Evolutionary conservation across 2,329 filamentous ascomycete genomes (phyloP).

Genomic region (Lojkania enalia): DNA sequence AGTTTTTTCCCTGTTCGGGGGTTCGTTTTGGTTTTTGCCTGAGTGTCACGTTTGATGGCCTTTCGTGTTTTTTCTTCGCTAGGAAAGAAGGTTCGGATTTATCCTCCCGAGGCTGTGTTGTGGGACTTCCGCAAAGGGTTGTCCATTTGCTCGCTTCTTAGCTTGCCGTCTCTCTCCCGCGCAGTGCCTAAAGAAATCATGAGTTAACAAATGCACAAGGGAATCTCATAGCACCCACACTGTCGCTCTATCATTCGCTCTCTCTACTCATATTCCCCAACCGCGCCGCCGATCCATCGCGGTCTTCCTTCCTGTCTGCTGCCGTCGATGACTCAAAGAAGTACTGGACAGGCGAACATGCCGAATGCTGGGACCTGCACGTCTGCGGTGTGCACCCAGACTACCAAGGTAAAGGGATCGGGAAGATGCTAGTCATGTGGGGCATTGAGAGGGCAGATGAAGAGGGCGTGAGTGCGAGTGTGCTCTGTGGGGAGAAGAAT

Average conservation of each 20-base stretch:
- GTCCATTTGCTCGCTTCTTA: too few species aligned
- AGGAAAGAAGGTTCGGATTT: too few species aligned
- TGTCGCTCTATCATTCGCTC: constrained; percentile 17
- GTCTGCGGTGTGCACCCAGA: constrained; percentile 39
- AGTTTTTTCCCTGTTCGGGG: constrained; percentile 11
- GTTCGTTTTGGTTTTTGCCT: too few species aligned
- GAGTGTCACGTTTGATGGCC: too few species aligned
- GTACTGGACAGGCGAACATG: constrained; percentile 30
- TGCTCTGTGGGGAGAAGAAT: constrained; percentile 36
- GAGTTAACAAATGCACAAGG: constrained; percentile 16
- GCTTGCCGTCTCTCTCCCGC: neutral
- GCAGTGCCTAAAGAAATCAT: neutral
- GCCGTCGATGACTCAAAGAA: constrained; percentile 24
- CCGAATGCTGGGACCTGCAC: constrained; percentile 34
- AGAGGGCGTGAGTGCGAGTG: constrained; percentile 31
- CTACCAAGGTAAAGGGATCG: constrained; percentile 43
- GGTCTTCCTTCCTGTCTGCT: constrained; percentile 21
- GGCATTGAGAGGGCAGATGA: constrained; percentile 40
- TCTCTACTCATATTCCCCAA: constrained; percentile 27
- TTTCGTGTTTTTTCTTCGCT: too few species aligned
- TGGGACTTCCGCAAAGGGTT: too few species aligned
- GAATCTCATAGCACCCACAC: constrained; percentile 20
- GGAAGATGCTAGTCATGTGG: constrained; percentile 44
- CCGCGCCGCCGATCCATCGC: constrained; percentile 29
- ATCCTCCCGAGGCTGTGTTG: too few species aligned